Evolutionary conservation across 1,139 yeast species (phyloP), one percentile per base, ranked within the genome.

Genomic region (Casaregolazyma lundiana): DNA sequence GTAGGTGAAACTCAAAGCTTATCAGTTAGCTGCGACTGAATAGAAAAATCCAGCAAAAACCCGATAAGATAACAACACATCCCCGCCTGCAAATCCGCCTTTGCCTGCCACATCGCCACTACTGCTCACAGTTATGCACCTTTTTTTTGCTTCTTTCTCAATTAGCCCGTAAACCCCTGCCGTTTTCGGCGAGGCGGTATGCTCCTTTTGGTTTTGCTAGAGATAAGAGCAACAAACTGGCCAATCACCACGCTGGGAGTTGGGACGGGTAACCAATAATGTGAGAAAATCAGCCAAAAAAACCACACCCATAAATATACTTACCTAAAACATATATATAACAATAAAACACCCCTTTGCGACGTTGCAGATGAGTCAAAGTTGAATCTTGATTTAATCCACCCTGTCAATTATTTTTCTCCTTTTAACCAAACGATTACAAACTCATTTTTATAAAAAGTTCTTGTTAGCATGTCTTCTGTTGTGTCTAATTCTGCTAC

Each of bases 401-500:
- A 19, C 13, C 35, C 16, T 34, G 19, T 16, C 3, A 19, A 34
- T 4, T n/a, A 13, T 37, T n/a, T 19, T 20, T 16, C 17, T 6
- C 20, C 18, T 29, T 18, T 18, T 26, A 24, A 37, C 7, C n/a
- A 11, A 8, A 15, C 32, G 20, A 8, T 8, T 19, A 18, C 16
- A 22, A 24, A 24, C 34, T 17, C 20, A 13, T 15, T 38, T n/a
- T n/a, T 11, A 13, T 35, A 11, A 17, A 11, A 35, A 7, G 11
- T 15, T 17, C 3, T 11, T 35, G 6, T 18, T n/a, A 39, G 6
- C 20, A 39, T 39, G 42, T 32, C 42, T 15, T 30, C 58, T 42
- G 53, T 54, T 26, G 45, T 54, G 41, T 60, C 64, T 19, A 65
- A 66, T 57, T 59, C 67, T 29, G 56, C 58, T 22, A 60, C 61